Evolutionary conservation across 345 rosid genomes (phyloP).

Genomic region (Acer yangbiense): DNA sequence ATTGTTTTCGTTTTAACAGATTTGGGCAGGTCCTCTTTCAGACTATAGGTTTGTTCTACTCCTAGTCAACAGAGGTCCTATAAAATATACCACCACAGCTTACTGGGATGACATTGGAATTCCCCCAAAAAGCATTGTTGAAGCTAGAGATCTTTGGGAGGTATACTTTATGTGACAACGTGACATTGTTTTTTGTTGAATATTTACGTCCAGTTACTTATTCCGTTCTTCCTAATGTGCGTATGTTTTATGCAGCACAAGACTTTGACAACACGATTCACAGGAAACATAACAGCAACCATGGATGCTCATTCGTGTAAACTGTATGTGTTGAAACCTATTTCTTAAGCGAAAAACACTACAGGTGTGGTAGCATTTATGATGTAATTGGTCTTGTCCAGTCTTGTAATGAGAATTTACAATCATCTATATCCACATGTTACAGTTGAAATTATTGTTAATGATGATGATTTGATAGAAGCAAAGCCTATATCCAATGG

Average conservation of each 20-base stretch:
- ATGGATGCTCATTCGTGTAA: conserved; percentile 66
- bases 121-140: conserved; percentile 38
- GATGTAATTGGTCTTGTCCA: not conserved
- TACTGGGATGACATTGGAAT: conserved; percentile 73
- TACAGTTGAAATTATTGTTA: not conserved
- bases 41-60: conserved; percentile 57
- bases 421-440: not conserved
- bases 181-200: not conserved
- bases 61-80: conserved; percentile 58
- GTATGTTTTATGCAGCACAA: conserved; percentile 59
- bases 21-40: conserved; percentile 80
- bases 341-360: conserved; percentile 34
- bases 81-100: conserved; percentile 48
- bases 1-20: conserved; percentile 28
- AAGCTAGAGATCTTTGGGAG: conserved; percentile 83
- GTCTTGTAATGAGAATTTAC: not conserved
- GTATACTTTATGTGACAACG: conserved; percentile 24
- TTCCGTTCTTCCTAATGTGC: conserved; percentile 11
- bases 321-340: conserved; percentile 77
- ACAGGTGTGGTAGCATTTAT: not conserved
- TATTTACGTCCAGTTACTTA: not conserved
- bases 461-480: conserved; percentile 12
- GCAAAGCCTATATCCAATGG: not conserved
- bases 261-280: conserved; percentile 55
- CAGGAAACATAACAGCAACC: conserved; percentile 58